Conservation (phyloP, 2,329 filamentous ascomycete species). For the Penicillium sp. region DNA sequence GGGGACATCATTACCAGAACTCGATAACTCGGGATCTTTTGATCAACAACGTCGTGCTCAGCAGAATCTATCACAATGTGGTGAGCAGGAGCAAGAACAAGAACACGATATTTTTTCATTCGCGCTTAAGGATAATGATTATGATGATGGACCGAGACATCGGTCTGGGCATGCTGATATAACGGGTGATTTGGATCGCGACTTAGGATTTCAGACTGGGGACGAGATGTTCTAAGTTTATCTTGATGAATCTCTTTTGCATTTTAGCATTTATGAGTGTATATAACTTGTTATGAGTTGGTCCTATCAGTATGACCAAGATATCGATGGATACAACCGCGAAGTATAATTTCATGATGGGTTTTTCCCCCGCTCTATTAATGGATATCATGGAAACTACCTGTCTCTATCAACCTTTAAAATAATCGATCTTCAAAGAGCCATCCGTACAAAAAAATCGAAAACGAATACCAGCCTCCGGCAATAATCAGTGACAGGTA, state of each 20-base stretch:
- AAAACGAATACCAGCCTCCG: not conserved
- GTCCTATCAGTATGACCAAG: not conserved
- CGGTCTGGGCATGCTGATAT: conserved; percentile 24
- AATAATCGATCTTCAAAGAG: not conserved
- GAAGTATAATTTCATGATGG: not conserved
- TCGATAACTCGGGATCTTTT: conserved; percentile 12
- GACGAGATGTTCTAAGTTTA: conserved; percentile 30
- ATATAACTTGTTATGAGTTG: not conserved
- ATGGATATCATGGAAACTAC: conserved; percentile 13
- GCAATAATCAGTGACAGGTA: not conserved
- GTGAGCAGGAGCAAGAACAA: not conserved
- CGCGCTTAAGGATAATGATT: conserved; percentile 15
- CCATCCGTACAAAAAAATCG: not conserved
- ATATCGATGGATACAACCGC: not conserved
- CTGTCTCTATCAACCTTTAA: not conserved
- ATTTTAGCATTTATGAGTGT: not conserved
- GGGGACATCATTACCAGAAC: conserved; percentile 17
- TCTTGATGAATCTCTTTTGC: not conserved
- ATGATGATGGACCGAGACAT: not conserved
- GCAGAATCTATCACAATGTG: not conserved
- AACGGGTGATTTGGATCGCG: conserved; percentile 40
- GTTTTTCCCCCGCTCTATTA: not conserved
- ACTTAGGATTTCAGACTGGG: conserved; percentile 34
- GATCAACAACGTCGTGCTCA: not conserved
- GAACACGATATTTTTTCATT: not conserved